A percentile compares a stretch with the other conserved stretches of the same genome.
These are phyloP conservation scores for Chernovozyma aurita DNA, from an alignment of 1,139 yeast genomes.

Conservation along the genomic window DNA sequence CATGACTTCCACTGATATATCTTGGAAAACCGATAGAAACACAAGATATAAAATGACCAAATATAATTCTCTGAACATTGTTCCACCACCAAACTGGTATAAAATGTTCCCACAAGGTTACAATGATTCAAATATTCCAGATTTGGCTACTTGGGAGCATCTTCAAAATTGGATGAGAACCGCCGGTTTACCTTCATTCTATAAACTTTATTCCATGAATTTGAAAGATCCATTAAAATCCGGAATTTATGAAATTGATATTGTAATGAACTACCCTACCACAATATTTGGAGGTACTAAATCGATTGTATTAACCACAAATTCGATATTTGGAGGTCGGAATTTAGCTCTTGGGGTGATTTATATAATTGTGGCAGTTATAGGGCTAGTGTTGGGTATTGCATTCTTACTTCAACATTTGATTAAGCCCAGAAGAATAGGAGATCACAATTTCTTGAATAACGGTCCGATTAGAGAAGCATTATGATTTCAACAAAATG, in stretches of 20 bases:
- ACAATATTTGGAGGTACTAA: constrained; percentile 66
- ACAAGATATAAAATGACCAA: constrained; percentile 72
- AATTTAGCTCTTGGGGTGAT: constrained; percentile 64
- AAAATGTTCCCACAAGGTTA: constrained; percentile 86
- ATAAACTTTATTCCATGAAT: constrained; percentile 62
- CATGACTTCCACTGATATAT: constrained; percentile 68
- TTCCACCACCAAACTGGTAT: constrained; percentile 95
- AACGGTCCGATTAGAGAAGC: constrained; percentile 8
- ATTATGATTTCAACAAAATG: background rate
- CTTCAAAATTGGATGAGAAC: constrained; percentile 83
- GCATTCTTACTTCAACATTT: constrained; percentile 45
- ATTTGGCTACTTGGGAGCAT: constrained; percentile 37
- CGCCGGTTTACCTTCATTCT: constrained; percentile 68
- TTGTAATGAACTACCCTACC: constrained; percentile 69
- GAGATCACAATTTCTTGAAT: constrained; percentile 43
- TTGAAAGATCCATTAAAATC: constrained; percentile 42
- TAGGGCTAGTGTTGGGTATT: constrained; percentile 43
- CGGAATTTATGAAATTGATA: constrained; percentile 57
- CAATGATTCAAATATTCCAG: constrained; percentile 79
- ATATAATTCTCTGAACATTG: constrained; percentile 68
- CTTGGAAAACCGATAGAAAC: constrained; percentile 80
- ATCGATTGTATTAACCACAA: constrained; percentile 61
- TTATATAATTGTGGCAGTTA: constrained; percentile 60
- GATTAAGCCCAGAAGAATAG: constrained; percentile 41
- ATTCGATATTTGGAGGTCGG: constrained; percentile 66